Percentiles rank a stretch among this genome's conserved stretches.
These are phyloP conservation scores for Phytophthora chlamydospora DNA, from an alignment of 352 stramenopile species.

Conservation along the genomic window DNA sequence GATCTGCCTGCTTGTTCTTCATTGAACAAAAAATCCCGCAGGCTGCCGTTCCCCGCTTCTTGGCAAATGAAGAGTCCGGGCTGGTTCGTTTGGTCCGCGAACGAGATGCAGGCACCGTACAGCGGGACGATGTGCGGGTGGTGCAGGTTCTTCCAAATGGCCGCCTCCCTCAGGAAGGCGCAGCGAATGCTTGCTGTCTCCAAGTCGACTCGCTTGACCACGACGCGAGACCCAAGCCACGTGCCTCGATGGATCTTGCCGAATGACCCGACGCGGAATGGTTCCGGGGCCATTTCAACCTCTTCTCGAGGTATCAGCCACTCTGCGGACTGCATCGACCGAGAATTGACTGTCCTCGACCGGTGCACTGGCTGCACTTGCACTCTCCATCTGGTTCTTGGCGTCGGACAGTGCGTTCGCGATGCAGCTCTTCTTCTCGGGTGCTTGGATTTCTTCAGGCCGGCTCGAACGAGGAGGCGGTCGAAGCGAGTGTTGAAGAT, in stretches of 20 bases:
- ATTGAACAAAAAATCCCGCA: slow-evolving; percentile 25
- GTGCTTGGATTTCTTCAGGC: slow-evolving; percentile 12
- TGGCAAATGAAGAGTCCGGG: slow-evolving; percentile 23
- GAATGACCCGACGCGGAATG: slow-evolving; percentile 16
- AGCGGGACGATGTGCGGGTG: slow-evolving; percentile 90
- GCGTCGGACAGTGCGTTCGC: background rate
- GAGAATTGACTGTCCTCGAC: background rate
- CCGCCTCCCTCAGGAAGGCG: slow-evolving; percentile 55
- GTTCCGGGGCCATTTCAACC: background rate
- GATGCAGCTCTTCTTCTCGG: slow-evolving; percentile 1
- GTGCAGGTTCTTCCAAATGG: slow-evolving; percentile 86
- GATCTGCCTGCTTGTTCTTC: slow-evolving; percentile 9
- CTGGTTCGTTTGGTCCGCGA: slow-evolving; percentile 7
- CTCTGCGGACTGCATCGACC: background rate
- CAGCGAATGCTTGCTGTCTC: background rate
- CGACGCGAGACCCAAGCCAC: slow-evolving; percentile 12
- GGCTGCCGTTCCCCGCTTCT: slow-evolving; percentile 13
- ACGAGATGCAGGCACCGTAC: slow-evolving; percentile 27
- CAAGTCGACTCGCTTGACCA: slow-evolving; percentile 13
- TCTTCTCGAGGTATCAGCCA: slow-evolving; percentile 5
- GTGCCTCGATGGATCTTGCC: slow-evolving; percentile 7
- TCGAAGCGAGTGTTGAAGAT: slow-evolving; percentile 14
- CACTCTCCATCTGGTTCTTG: slow-evolving; percentile 6
- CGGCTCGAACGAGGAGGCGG: slow-evolving; percentile 1
- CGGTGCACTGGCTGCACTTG: slow-evolving; percentile 7